Conservation (phyloP, 371 early-diverging fungal species). For the Mortierella sp. region DNA sequence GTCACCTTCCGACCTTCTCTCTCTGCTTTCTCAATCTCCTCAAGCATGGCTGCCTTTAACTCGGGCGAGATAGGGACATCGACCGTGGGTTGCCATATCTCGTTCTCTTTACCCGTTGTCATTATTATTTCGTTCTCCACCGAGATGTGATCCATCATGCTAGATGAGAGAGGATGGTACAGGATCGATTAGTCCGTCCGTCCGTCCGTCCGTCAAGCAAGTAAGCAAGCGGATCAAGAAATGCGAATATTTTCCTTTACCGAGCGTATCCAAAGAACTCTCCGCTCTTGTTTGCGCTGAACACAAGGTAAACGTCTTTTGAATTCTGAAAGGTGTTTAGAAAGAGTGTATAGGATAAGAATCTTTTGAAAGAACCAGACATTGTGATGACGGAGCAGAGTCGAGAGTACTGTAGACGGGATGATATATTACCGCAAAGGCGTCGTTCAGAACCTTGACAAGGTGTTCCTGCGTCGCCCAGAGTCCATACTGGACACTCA, state of each 20-base stretch:
- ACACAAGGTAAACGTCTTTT: conserved; percentile 62
- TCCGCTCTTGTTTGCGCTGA: conserved; percentile 66
- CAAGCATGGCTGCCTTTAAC: conserved; percentile 37
- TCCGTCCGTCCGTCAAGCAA: no score
- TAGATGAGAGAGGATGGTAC: no score
- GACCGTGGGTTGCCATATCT: conserved; percentile 29
- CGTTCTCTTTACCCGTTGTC: conserved; percentile 10
- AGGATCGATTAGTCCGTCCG: no score
- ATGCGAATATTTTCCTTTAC: conserved; percentile 30
- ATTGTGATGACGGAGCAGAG: no score
- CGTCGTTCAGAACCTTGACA: conserved; percentile 59
- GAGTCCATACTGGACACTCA: conserved; percentile 55
- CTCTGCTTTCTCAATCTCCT: conserved; percentile 35
- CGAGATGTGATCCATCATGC: conserved; percentile 42
- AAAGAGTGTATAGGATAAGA: no score
- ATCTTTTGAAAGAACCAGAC: no score
- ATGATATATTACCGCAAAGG: conserved; percentile 54
- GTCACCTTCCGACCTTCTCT: conserved; percentile 34
- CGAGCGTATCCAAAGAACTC: conserved; percentile 67
- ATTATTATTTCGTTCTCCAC: conserved; percentile 20
- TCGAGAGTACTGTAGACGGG: no score
- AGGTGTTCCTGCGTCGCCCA: conserved; percentile 68
- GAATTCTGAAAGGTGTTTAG: conserved; percentile 54
- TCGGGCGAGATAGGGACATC: conserved; percentile 41
- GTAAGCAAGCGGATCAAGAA: background rate